Percentiles rank a stretch among this genome's conserved stretches.
Conservation (phyloP, 2,329 filamentous ascomycete species). For the Fusarium verrucosum region DNA sequence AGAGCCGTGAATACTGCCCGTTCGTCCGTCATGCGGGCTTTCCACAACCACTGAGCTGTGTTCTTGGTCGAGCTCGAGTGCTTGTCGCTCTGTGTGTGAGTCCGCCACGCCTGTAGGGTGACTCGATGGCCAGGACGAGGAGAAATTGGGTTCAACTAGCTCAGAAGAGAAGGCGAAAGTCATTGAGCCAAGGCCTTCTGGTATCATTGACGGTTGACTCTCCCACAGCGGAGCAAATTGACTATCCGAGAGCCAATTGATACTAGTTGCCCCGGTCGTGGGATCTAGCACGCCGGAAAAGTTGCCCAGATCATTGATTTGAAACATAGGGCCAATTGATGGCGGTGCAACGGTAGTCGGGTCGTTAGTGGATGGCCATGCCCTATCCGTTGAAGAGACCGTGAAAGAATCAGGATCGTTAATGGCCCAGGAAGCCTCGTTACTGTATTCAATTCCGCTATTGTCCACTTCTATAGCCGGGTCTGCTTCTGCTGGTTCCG, state of each 20-base stretch:
- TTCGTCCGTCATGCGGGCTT: not conserved
- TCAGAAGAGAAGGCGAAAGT: conserved; percentile 6
- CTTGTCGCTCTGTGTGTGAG: not conserved
- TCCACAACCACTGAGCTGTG: not conserved
- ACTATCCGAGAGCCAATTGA: conserved; percentile 18
- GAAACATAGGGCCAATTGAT: not conserved
- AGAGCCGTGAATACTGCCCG: not conserved
- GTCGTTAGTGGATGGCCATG: not conserved
- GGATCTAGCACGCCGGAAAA: not conserved
- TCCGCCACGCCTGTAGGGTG: not conserved
- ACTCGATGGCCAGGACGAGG: not conserved
- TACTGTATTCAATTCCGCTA: not conserved
- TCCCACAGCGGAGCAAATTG: conserved; percentile 14
- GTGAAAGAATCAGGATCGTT: not conserved
- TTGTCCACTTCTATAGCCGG: not conserved
- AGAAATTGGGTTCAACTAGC: not conserved
- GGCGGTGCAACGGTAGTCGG: not conserved
- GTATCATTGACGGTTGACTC: not conserved
- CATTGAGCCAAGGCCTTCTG: conserved; percentile 7
- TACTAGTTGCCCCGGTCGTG: not conserved
- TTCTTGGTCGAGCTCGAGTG: not conserved
- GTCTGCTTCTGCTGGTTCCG: not conserved
- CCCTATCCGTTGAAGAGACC: not conserved
- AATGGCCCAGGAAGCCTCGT: not conserved
- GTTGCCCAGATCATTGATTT: conserved; percentile 4